Conservation (phyloP, 345 rosid genomes). For the Citropsis articulata region DNA sequence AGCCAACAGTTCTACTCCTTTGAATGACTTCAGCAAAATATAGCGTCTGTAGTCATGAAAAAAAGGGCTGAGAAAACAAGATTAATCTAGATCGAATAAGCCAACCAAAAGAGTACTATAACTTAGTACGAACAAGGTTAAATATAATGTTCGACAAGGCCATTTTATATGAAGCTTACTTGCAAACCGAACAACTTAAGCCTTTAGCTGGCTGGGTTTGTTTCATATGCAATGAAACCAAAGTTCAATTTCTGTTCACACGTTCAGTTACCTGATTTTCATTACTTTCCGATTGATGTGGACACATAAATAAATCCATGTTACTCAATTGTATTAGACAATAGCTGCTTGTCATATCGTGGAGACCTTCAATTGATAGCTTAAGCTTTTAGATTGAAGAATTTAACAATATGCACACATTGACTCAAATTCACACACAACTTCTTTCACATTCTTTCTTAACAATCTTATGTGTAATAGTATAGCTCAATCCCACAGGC, state of each 20-base stretch:
- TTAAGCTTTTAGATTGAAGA: not conserved
- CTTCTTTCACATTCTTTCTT: not conserved
- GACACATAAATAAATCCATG: not conserved
- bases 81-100: not conserved
- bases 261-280: not conserved
- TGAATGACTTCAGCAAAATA: not conserved
- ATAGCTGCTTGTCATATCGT: not conserved
- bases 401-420: not conserved
- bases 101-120: no score
- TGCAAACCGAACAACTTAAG: not conserved
- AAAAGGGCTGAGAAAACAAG: not conserved
- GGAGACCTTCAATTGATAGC: not conserved
- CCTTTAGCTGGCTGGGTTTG: not conserved
- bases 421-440: not conserved
- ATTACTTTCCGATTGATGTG: no score
- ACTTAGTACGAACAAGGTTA: not conserved
- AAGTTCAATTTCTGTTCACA: not conserved
- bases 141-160: not conserved
- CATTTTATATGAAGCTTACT: no score
- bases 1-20: not conserved
- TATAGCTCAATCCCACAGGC: not conserved
- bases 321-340: no score
- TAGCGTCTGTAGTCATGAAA: not conserved
- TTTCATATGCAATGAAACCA: not conserved
- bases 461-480: not conserved